Evolutionary conservation across 441 rosid genomes (phyloP), one percentile per base, ranked within the genome.

Genomic region (Syzygium malaccense): DNA sequence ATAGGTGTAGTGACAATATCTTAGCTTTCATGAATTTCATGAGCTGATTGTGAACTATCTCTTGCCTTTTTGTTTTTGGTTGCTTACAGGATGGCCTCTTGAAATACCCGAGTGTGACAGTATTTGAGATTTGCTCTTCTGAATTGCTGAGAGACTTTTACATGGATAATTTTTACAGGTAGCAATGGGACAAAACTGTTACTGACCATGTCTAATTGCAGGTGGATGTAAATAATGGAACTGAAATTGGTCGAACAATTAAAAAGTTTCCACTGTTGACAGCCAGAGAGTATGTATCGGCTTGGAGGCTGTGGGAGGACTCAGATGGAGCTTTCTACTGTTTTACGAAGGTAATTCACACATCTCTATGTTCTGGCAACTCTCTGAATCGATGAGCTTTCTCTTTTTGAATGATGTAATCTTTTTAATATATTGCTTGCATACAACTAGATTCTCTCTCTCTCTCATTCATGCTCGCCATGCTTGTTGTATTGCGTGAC

Each of bases 281-380:
- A 68, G 96, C 96, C 53, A 93, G 98, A 88, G 99, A 96, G 87
- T 98, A 98, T 60, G 88, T 95, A 15, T 89, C 96, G 90, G 98
- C 98, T n/a, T 98, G 99, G 99, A 95, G 93, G 91, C 84, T 96
- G 92, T 98, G 98, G 99, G 96, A 96, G 92, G 99, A 96, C 88
- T 92, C 92, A n/a, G 95, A 95, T 92, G 90, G 91, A 80, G 87
- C 94, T 75, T 98, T 95, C 93, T 98, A 94, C 88, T 96, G 98
- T 91, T 96, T 95, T 92, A 95, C 90, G 66, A 96, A 95, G 97
- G 99, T 95, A 93, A 89, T 48, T 71, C 45, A 66, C 41, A 58
- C 84, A 41, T 71, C 25, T 68, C 78, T 78, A 49, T 55, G 53
- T 37, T 85, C 85, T 87, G 87, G 55, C 41, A 75, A 75, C 53